phyloP scores from a whole-genome alignment of 352 stramenopile species.

The Phytophthora hybrid region DNA sequence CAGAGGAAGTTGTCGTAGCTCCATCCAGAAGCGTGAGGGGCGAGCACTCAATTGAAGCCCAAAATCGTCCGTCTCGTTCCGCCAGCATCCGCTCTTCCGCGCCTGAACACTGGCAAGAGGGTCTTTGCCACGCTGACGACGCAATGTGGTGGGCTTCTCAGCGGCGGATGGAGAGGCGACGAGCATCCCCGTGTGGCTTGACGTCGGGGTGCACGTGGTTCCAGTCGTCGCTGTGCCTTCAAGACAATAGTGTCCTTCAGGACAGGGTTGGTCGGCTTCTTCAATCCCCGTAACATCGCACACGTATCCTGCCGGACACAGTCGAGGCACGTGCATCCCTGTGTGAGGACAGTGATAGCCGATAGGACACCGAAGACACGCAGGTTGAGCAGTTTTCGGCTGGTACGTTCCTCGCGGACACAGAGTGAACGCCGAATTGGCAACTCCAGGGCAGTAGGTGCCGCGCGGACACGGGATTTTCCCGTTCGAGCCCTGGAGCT shows the following conservation, averaged over 20 bases:
- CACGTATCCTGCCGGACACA: slow-evolving; percentile 95
- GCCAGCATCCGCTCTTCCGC: slow-evolving; percentile 92
- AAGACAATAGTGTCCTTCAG: slow-evolving; percentile 95
- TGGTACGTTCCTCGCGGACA: slow-evolving; percentile 96
- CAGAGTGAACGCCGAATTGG: slow-evolving; percentile 94
- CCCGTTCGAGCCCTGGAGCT: slow-evolving; percentile 46
- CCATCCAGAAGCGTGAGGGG: slow-evolving; percentile 94
- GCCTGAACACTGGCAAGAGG: slow-evolving; percentile 61
- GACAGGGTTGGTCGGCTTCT: slow-evolving; percentile 93
- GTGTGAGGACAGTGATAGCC: slow-evolving; percentile 95
- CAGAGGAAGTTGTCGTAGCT: slow-evolving; percentile 92
- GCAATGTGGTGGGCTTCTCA: slow-evolving; percentile 53
- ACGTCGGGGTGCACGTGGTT: slow-evolving; percentile 81
- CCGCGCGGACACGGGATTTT: slow-evolving; percentile 75
- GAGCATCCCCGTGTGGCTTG: slow-evolving; percentile 52
- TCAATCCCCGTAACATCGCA: slow-evolving; percentile 96
- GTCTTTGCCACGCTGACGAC: slow-evolving; percentile 37
- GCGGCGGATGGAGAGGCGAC: slow-evolving; percentile 40
- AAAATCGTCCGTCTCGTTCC: slow-evolving; percentile 96
- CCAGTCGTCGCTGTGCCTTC: slow-evolving; percentile 95
- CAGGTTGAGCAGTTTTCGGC: slow-evolving; percentile 67
- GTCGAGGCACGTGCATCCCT: slow-evolving; percentile 92
- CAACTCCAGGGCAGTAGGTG: slow-evolving; percentile 77
- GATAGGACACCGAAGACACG: slow-evolving; percentile 94
- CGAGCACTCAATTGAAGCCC: slow-evolving; percentile 91